These are phyloP conservation scores for Tetradesmus lagerheimii DNA, from an alignment of 139 green algal species.

Conservation along the genomic window DNA sequence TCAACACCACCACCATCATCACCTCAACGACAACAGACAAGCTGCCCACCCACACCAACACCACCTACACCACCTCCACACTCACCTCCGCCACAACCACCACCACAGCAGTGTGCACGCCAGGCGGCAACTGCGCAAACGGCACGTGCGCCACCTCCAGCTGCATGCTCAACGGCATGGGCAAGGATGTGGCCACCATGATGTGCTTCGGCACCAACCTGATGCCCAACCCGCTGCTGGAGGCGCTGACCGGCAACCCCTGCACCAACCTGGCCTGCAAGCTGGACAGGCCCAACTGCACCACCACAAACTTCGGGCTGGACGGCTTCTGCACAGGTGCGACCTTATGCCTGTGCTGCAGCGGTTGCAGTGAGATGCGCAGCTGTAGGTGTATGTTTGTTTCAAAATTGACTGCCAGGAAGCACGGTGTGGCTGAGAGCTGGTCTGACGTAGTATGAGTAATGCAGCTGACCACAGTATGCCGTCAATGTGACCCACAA, in stretches of 20 bases:
- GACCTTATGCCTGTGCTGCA: background rate
- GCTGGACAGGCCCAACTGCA: conserved; percentile 28
- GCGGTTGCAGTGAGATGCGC: background rate
- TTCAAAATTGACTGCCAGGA: too few relatives aligned
- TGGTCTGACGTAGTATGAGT: too few relatives aligned
- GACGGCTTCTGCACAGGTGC: conserved; percentile 24
- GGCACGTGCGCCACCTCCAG: conserved; percentile 19
- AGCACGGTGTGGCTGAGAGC: too few relatives aligned
- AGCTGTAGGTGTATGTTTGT: background rate
- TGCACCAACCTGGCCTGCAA: conserved; percentile 42
- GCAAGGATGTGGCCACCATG: conserved; percentile 33
- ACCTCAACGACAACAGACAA: background rate
- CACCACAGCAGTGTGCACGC: background rate
- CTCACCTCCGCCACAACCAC: background rate
- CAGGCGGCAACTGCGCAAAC: background rate
- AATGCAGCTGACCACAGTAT: too few relatives aligned
- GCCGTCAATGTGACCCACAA: too few relatives aligned
- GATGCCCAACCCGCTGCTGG: conserved; percentile 6
- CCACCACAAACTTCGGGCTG: background rate
- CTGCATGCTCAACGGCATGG: conserved; percentile 29
- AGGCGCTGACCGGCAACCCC: background rate
- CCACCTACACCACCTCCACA: background rate
- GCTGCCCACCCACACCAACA: background rate
- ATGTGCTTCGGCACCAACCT: conserved; percentile 39
- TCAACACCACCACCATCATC: background rate